Base-by-base conservation (phyloP, 768 basidiomycete genomes). In the Mycena indigotica region DNA sequence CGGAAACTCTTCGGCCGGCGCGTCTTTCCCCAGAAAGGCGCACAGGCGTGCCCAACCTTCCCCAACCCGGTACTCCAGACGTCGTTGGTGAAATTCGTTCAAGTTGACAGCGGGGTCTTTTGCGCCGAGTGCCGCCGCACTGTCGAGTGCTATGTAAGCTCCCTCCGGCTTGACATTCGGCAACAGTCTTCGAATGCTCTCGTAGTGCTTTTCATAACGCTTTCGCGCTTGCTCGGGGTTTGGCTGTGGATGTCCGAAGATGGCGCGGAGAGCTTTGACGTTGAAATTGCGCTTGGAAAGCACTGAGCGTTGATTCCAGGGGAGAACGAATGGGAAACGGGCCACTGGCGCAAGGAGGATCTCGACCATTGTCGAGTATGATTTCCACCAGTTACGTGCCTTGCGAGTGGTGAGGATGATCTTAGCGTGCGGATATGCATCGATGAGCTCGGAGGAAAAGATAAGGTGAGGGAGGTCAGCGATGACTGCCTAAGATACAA, bases 391-490 rank as follows among this genome's bases (percentile, higher is more conserved):
- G 19, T 54, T 54, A 21, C 26, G 10, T 16, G 41, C 21, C 28
- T 54, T 44, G 53, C 53, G 53, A 5, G 15, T 54, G 5, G 53
- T 54, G 26, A 54, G 53, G 26, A 54, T 30, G 41, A 54, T 40
- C 32, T 54, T 54, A 4, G 53, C 53, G 41, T 54, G 23, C 13
- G 46, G 46, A 26, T 48, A 48, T 13, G 24, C 25, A 26, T 23
- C 12, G 12, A 53, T 53, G 38, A 54, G 53, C 12, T 54, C 53
- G 10, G 40, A 24, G 3, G 53, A 19, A 38, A 54, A 45, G 15
- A 54, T 19, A 15, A 54, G 40, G 10, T 41, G 40, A 3, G 53
- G 53, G 6, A 38, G 21, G 23, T 54, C 53, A 6, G 53, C 40
- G 41, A 26, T 46, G 40, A 54, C 44, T 13, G 53, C 53, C 53